These are phyloP conservation scores for Oxytropis ochrocephala DNA, from an alignment of 306 rosid species.

Conservation along the genomic window DNA sequence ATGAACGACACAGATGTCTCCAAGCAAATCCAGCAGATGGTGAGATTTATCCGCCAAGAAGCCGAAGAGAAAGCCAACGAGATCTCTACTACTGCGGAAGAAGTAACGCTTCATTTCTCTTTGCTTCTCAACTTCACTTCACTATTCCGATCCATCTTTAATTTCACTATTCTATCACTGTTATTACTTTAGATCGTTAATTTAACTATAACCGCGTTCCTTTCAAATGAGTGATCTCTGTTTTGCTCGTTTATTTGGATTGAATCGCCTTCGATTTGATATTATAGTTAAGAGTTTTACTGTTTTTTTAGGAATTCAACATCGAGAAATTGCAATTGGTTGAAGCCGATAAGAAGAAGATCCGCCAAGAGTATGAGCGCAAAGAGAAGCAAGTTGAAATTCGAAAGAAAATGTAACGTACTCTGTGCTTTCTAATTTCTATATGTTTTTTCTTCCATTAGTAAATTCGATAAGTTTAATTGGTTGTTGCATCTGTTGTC, in stretches of 20 bases:
- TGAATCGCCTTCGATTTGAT: conserved; percentile 2
- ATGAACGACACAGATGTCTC: conserved; percentile 98
- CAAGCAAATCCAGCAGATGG: conserved; percentile 99
- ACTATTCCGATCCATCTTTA: not conserved
- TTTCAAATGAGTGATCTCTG: not conserved
- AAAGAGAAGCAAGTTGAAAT: conserved; percentile 93
- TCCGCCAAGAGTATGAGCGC: conserved; percentile 95
- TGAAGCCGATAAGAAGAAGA: conserved; percentile 97
- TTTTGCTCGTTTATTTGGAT: not conserved
- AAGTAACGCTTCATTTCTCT: conserved; percentile 34
- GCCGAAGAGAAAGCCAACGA: conserved; percentile 99
- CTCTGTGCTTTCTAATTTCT: not conserved
- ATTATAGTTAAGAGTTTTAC: not conserved
- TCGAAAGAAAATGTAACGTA: conserved; percentile 81
- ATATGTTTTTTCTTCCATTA: not conserved
- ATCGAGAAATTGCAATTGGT: conserved; percentile 97
- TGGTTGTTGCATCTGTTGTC: not conserved
- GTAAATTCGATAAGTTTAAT: not conserved
- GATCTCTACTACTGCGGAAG: conserved; percentile 98
- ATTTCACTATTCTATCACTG: not conserved
- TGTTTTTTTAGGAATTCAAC: conserved; percentile 67
- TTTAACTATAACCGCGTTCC: not conserved
- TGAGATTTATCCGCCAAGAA: conserved; percentile 93
- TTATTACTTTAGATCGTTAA: not conserved
- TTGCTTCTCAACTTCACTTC: not conserved